A percentile compares a stretch with the other conserved stretches of the same genome.
Evolutionary conservation across 768 basidiomycete genomes (phyloP).

Genomic region (Leccinum incarnatum): DNA sequence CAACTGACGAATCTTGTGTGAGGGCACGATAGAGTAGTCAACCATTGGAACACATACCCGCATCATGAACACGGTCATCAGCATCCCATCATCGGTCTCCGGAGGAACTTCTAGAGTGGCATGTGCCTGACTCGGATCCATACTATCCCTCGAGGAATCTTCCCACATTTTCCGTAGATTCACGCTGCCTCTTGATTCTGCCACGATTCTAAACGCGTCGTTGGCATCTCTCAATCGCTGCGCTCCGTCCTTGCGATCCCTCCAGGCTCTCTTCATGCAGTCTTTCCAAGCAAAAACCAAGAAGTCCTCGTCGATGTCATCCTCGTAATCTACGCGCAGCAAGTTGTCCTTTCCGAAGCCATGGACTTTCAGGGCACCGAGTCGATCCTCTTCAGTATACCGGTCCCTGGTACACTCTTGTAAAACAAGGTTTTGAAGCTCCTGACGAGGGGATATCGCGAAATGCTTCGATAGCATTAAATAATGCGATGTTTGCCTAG

Average conservation of each 20-base stretch:
- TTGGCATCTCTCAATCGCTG: constrained; percentile 53
- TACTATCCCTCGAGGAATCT: constrained; percentile 48
- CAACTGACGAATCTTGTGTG: constrained; percentile 41
- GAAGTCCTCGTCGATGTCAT: constrained; percentile 67
- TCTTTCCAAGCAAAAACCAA: constrained; percentile 67
- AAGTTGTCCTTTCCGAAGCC: constrained; percentile 65
- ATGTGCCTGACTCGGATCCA: constrained; percentile 73
- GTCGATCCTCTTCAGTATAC: constrained; percentile 57
- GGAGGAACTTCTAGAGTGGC: constrained; percentile 63
- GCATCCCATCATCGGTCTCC: constrained; percentile 75
- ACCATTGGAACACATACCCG: constrained; percentile 45
- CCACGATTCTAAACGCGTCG: constrained; percentile 67
- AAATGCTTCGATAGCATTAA: constrained; percentile 53
- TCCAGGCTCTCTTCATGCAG: constrained; percentile 57
- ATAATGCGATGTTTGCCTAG: constrained; percentile 56
- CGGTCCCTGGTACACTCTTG: constrained; percentile 63
- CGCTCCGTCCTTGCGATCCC: constrained; percentile 40
- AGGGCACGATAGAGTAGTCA: constrained; percentile 3
- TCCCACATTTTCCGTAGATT: constrained; percentile 51
- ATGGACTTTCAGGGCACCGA: constrained; percentile 46
- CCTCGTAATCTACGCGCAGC: constrained; percentile 66
- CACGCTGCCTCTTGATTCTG: constrained; percentile 57
- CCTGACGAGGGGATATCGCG: constrained; percentile 43
- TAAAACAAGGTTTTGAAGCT: constrained; percentile 55
- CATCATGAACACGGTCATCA: constrained; percentile 69